These are phyloP conservation scores for Maudiozyma bulderi DNA, from an alignment of 805 yeast genomes.

Conservation along the genomic window DNA sequence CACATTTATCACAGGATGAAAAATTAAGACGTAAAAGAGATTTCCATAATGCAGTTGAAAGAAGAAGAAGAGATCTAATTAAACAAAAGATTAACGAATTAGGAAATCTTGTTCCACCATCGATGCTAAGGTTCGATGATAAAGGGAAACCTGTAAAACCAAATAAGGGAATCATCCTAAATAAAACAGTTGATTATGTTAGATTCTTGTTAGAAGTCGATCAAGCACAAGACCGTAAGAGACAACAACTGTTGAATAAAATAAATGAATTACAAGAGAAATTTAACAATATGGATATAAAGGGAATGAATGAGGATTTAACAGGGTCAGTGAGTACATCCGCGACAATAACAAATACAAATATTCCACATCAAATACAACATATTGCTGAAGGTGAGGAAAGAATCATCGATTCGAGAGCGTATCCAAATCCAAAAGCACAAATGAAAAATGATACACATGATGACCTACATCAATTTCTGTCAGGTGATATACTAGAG, in stretches of 20 bases:
- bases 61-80: slow-evolving; percentile 83
- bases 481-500: slow-evolving; percentile 25
- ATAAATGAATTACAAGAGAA: slow-evolving; percentile 29
- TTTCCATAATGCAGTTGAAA: slow-evolving; percentile 89
- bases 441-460: background rate
- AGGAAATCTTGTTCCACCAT: slow-evolving; percentile 73
- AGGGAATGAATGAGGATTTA: background rate
- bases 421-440: slow-evolving; percentile 7
- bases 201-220: slow-evolving; percentile 53
- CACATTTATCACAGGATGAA: slow-evolving; percentile 39
- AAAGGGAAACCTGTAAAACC: slow-evolving; percentile 63
- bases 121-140: slow-evolving; percentile 41
- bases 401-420: slow-evolving; percentile 22
- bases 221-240: slow-evolving; percentile 43
- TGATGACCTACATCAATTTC: slow-evolving; percentile 24
- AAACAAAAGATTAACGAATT: slow-evolving; percentile 81
- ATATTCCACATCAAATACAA: background rate
- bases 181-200: slow-evolving; percentile 74
- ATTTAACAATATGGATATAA: slow-evolving; percentile 1
- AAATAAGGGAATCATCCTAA: slow-evolving; percentile 69
- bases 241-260: slow-evolving; percentile 32
- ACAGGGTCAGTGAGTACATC: background rate
- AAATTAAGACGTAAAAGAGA: slow-evolving; percentile 72
- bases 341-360: background rate
- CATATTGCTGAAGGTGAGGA: slow-evolving; percentile 8